Evolutionary conservation across 192 early-diverging fungal genomes (phyloP), one percentile per base, ranked within the genome.

Genomic region (Phlyctochytrium arcticum): DNA sequence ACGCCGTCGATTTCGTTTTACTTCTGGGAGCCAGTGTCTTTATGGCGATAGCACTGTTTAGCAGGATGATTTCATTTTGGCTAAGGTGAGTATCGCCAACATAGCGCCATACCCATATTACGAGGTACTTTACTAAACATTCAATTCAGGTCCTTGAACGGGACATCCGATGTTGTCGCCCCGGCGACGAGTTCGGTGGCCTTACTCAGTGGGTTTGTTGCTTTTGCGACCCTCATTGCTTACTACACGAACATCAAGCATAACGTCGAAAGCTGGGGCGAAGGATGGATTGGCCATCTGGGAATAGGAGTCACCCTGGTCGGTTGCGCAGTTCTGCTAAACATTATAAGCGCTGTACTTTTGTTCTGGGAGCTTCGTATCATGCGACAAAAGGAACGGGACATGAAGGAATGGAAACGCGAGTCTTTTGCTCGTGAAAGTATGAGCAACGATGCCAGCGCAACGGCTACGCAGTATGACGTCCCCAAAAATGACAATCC

Each of bases 11-110:
- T 12, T 57, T 57, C 34, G 30, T 30, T 8, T 24, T 57, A 8
- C 55, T 57, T 24, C 55, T 57, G 55, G 34, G 30, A 17, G 24
- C 55, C 34, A 36, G 15, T 32, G 3, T 57, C 34, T 57, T 57
- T 3, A 57, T 57, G 29, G 55, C 30, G 2, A 29, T 57, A 21
- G 55, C 55, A 15, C 9, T 57, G 27, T 35, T 57, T 24, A 27
- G 23, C 26, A 21, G 55, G 1, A n/a, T 26, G 27, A 15, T 57
- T 17, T 29, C 55, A 21, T 29, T 57, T 57, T 57, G 30, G 34
- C 33, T 57, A 17, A n/a, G n/a, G n/a, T n/a, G n/a, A n/a, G n/a
- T n/a, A n/a, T n/a, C n/a, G n/a, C n/a, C n/a, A n/a, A n/a, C n/a
- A n/a, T n/a, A n/a, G n/a, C n/a, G n/a, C n/a, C n/a, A n/a, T n/a